Conservation (phyloP, 257 asterid genomes). For the Nicotiana attenuata region DNA sequence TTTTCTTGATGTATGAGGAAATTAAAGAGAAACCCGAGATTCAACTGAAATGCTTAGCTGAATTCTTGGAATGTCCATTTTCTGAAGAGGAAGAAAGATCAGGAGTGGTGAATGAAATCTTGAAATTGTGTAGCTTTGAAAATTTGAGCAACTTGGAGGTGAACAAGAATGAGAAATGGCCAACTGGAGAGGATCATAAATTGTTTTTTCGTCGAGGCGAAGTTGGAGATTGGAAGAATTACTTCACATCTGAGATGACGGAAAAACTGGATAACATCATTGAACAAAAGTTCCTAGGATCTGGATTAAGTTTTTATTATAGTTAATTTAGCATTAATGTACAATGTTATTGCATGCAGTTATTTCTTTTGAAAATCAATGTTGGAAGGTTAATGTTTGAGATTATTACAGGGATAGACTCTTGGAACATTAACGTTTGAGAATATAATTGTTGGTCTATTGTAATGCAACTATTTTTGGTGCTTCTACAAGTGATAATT, state of each 20-base stretch:
- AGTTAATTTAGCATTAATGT: too few species aligned
- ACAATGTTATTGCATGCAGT: not conserved
- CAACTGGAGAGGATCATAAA: not conserved
- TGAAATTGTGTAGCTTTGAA: conserved; percentile 8
- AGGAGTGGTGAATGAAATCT: conserved; percentile 3
- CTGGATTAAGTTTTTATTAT: not conserved
- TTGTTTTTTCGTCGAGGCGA: conserved; percentile 2
- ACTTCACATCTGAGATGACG: not conserved
- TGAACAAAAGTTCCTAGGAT: not conserved
- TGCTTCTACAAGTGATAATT: too few species aligned
- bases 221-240: conserved; percentile 18
- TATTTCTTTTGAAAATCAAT: too few species aligned
- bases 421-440: too few species aligned
- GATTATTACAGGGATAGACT: too few species aligned
- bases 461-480: too few species aligned
- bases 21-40: not conserved
- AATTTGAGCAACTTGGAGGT: conserved; percentile 15
- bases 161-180: conserved; percentile 10
- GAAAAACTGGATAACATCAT: not conserved
- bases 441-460: too few species aligned
- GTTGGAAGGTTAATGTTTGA: too few species aligned
- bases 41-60: not conserved
- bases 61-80: conserved; percentile 13
- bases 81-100: conserved; percentile 2
- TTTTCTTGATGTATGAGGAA: conserved; percentile 15